phyloP scores from a whole-genome alignment of 2,329 filamentous ascomycete species.

The Aureobasidium leucospermi region DNA sequence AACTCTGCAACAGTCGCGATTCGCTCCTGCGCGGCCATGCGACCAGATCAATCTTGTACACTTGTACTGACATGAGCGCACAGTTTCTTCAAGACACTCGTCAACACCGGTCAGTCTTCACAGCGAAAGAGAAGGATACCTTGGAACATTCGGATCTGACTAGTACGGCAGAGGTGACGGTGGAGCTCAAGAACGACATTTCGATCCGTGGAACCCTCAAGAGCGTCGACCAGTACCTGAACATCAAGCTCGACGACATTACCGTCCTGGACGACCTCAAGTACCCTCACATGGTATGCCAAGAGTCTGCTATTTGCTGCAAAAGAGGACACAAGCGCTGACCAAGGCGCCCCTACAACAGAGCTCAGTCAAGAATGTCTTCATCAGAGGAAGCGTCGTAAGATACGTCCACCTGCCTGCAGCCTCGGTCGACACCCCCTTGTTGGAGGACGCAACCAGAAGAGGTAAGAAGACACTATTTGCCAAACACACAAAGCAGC shows the following conservation, averaged over 20 bases:
- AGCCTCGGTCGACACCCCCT: constrained; percentile 71
- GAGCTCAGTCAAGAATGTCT: constrained; percentile 88
- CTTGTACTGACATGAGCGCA: neutral
- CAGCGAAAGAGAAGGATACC: neutral
- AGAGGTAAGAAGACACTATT: constrained; percentile 53
- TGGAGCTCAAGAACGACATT: constrained; percentile 99
- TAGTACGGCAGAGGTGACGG: constrained; percentile 70
- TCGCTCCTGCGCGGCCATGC: neutral
- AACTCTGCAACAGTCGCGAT: neutral
- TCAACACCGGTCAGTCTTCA: constrained; percentile 47
- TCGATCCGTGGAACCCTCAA: constrained; percentile 92
- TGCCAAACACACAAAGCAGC: neutral
- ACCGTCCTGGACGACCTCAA: constrained; percentile 85
- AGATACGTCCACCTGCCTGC: constrained; percentile 85
- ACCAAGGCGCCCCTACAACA: constrained; percentile 23
- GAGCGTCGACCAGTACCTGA: constrained; percentile 96
- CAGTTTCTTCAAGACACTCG: constrained; percentile 98
- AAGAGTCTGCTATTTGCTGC: neutral
- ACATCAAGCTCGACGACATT: constrained; percentile 97
- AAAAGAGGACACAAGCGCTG: neutral
- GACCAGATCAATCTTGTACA: neutral
- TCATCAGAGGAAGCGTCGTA: constrained; percentile 88
- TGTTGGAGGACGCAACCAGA: constrained; percentile 85
- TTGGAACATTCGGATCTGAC: neutral
- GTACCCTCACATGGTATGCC: constrained; percentile 78